These are phyloP conservation scores for Talaromyces amestolkiae DNA, from an alignment of 2,329 filamentous ascomycete genomes.

Conservation along the genomic window DNA sequence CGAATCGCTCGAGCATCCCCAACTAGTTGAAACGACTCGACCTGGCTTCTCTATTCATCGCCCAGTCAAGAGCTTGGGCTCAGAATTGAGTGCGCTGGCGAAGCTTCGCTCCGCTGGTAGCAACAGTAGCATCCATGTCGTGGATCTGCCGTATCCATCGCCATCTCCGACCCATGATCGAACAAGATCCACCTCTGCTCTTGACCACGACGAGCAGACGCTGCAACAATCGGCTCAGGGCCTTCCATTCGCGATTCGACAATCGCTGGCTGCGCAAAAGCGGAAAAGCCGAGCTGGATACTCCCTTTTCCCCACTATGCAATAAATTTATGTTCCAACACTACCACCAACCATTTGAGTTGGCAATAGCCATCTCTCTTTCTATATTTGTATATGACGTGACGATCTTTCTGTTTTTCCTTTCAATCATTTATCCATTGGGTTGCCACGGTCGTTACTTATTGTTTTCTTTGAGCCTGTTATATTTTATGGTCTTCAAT, in stretches of 20 bases:
- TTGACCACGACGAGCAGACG: constrained; percentile 25
- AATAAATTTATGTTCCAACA: constrained; percentile 7
- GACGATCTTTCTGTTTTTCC: constrained; percentile 19
- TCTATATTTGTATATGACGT: constrained; percentile 15
- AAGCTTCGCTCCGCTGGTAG: constrained; percentile 28
- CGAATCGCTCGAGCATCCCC: constrained; percentile 19
- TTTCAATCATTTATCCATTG: constrained; percentile 9
- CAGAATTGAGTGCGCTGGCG: constrained; percentile 32
- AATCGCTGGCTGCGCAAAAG: constrained; percentile 27
- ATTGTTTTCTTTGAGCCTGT: background rate
- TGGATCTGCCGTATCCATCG: constrained; percentile 26
- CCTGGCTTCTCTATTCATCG: constrained; percentile 33
- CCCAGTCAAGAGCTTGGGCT: constrained; percentile 39
- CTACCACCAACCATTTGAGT: background rate
- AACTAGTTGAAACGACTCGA: constrained; percentile 17
- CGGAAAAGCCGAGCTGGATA: constrained; percentile 44
- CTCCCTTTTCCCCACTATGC: constrained; percentile 40
- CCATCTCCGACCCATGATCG: constrained; percentile 33
- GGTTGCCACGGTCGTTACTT: constrained; percentile 10
- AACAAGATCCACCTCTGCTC: constrained; percentile 37
- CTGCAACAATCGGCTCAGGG: constrained; percentile 15
- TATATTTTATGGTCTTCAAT: constrained; percentile 1
- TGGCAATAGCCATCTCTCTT: background rate
- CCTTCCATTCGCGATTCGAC: constrained; percentile 23
- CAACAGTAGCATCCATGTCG: constrained; percentile 29